Base-by-base conservation (phyloP, 768 basidiomycete genomes). In the Tephrocybe sp. region DNA sequence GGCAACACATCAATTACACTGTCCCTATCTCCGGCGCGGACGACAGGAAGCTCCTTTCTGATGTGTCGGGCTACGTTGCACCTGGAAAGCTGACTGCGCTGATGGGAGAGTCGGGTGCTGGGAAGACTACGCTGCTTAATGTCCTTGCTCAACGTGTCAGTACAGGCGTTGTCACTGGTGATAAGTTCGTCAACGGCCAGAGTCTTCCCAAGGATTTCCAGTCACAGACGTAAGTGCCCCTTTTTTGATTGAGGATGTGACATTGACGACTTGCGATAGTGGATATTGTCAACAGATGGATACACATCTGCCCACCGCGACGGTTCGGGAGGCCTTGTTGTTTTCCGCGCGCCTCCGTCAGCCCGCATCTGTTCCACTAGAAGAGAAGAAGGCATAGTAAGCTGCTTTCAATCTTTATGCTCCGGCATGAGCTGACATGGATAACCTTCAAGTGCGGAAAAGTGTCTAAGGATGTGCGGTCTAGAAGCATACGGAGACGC, bases 261-360 rank as follows among this genome's bases (percentile, higher is more conserved):
- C 16, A 9, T 25, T 44, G n/a, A 41, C 41, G 13, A 36, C 22
- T 7, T 32, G 46, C 3, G 16, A 12, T 13, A 54, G 61, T 27
- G 91, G 89, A 0, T 95, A 92, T 59, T 88, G 86, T 46, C 91
- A 96, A 61, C 92, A 95, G 61, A 82, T 80, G 75, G 91, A 92
- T 59, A 85, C 83, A 0, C 92, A 94, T 66, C 72, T 87, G 25
- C 78, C 82, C 15, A 80, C 83, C 9, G 67, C 82, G 1, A 93
- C 89, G 9, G 90, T 93, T 22, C 79, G 89, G 28, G 89, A 94
- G 60, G 89, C 91, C 1, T 70, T 94, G 5, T 66, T 82, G 28
- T 87, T 90, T 67, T 92, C 89, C 2, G 91, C 91, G 1, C 80
- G 78, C 47, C 71, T 94, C 25, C 84, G 91, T 27, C 92, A 92